phyloP scores from a whole-genome alignment of 352 stramenopile genomes.

The Saprolegnia parasitica region DNA sequence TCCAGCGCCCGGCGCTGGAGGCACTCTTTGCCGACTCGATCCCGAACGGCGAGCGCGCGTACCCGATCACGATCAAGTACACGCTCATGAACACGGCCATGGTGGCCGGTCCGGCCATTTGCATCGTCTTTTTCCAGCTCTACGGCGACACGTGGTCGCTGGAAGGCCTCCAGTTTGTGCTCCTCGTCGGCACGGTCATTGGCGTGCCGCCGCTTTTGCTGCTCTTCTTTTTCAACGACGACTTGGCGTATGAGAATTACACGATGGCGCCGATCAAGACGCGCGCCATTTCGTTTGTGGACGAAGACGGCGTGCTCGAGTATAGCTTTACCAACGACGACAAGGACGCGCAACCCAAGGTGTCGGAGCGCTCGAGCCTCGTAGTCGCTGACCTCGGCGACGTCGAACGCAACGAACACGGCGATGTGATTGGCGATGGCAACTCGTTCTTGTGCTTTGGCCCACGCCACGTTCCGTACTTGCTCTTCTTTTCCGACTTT shows the following conservation, averaged over 20 bases:
- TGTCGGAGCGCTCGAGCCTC: conserved; percentile 12
- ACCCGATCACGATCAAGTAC: conserved; percentile 75
- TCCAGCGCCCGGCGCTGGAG: conserved; percentile 69
- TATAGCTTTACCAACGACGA: conserved; percentile 9
- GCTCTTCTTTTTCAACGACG: conserved; percentile 78
- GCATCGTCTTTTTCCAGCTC: conserved; percentile 60
- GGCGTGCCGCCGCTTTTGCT: conserved; percentile 51
- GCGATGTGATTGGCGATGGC: conserved; percentile 1
- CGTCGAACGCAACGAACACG: conserved; percentile 12
- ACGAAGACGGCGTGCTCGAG: conserved; percentile 26
- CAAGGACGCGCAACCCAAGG: neutral
- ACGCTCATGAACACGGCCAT: conserved; percentile 49
- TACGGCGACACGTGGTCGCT: conserved; percentile 78
- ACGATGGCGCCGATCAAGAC: conserved; percentile 24
- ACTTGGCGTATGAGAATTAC: conserved; percentile 64
- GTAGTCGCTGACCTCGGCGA: neutral
- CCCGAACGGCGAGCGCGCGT: conserved; percentile 51
- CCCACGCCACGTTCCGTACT: conserved; percentile 56
- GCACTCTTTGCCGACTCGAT: conserved; percentile 84
- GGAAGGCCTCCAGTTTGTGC: conserved; percentile 49
- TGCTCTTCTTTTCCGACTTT: conserved; percentile 73
- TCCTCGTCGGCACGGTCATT: conserved; percentile 61
- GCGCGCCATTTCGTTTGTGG: conserved; percentile 25
- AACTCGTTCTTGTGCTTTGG: conserved; percentile 56
- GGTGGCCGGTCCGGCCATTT: conserved; percentile 49